Evolutionary conservation across 1,284 basidiomycete species (phyloP).

Genomic region (Puccinia hordei): DNA sequence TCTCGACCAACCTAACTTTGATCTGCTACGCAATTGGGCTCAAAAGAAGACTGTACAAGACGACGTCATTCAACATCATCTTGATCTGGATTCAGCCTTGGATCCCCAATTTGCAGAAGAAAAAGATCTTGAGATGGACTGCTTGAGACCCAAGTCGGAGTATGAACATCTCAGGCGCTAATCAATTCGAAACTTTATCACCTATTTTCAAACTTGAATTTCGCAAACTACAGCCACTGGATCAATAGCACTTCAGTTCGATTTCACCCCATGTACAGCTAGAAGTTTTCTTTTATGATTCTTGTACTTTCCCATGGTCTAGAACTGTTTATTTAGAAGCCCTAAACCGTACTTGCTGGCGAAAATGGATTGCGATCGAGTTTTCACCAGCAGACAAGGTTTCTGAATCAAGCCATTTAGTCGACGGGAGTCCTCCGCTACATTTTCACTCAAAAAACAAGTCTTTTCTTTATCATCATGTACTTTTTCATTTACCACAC

Average conservation of each 20-base stretch:
- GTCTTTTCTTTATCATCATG: too few relatives aligned
- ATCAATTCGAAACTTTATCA: not conserved
- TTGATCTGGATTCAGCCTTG: conserved; percentile 31
- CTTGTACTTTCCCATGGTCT: not conserved
- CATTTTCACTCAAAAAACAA: too few relatives aligned
- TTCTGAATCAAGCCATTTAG: too few relatives aligned
- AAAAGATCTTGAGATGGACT: conserved; percentile 32
- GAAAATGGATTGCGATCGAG: too few relatives aligned
- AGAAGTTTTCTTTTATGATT: not conserved
- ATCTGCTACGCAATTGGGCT: conserved; percentile 36
- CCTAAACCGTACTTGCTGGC: too few relatives aligned
- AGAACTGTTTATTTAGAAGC: too few relatives aligned
- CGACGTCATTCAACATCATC: conserved; percentile 37
- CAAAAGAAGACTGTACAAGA: conserved; percentile 32
- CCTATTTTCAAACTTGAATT: not conserved
- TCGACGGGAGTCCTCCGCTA: too few relatives aligned
- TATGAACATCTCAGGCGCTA: conserved; percentile 30
- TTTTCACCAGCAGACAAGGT: too few relatives aligned
- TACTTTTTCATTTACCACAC: too few relatives aligned
- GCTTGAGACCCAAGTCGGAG: conserved; percentile 9
- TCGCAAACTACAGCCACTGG: not conserved
- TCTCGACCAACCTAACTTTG: conserved; percentile 46
- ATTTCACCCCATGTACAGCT: not conserved
- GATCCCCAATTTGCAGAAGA: conserved; percentile 32
- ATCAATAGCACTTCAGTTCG: not conserved